These are phyloP conservation scores for Microcos paniculata DNA, from an alignment of 345 rosid genomes.

Conservation along the genomic window DNA sequence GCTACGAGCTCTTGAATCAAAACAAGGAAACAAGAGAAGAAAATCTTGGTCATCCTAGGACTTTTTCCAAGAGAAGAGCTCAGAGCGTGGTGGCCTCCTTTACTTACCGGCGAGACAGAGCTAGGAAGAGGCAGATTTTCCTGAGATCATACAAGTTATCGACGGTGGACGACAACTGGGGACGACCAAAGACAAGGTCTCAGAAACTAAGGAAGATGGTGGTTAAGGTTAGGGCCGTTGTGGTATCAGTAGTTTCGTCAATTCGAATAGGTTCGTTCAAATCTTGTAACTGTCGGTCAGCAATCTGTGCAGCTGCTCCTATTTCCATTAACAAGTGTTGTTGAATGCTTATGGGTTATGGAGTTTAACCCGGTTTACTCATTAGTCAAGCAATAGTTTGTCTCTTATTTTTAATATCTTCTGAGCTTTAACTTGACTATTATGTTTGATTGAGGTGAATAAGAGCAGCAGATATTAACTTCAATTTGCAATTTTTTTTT, in stretches of 20 bases:
- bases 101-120: slow-evolving; percentile 36
- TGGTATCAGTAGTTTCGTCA: slow-evolving; percentile 30
- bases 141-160: slow-evolving; percentile 45
- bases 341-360: background rate
- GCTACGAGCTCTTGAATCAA: slow-evolving; percentile 26
- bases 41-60: background rate
- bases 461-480: background rate
- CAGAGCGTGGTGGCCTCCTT: slow-evolving; percentile 19
- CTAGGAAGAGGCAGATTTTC: slow-evolving; percentile 47
- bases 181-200: slow-evolving; percentile 9
- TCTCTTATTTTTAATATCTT: background rate
- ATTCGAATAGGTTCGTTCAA: slow-evolving; percentile 19
- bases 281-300: slow-evolving; percentile 33
- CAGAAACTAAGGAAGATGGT: slow-evolving; percentile 33
- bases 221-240: slow-evolving; percentile 32
- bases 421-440: background rate
- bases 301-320: slow-evolving; percentile 25
- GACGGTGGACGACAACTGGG: slow-evolving; percentile 16
- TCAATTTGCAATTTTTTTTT: background rate
- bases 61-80: slow-evolving; percentile 23
- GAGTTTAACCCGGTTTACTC: background rate
- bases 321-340: background rate
- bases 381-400: background rate
- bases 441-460: background rate
- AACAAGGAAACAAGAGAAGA: slow-evolving; percentile 6